phyloP scores from a whole-genome alignment of 371 early-diverging fungal species.

The Lichtheimia ramosa region DNA sequence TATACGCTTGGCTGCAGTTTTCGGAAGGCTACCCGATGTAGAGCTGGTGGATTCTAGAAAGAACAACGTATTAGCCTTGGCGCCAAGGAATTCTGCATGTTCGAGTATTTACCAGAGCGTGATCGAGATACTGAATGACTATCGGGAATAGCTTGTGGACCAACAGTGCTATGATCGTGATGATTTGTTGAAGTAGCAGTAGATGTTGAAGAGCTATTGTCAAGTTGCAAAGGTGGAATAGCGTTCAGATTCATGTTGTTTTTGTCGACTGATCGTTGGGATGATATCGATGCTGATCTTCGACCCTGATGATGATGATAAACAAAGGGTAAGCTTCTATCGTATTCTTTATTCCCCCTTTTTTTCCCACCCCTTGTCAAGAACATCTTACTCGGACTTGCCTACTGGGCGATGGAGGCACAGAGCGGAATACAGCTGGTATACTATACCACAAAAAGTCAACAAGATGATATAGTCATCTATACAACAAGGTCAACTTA shows the following conservation, averaged over 20 bases:
- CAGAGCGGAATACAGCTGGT: slow-evolving; percentile 46
- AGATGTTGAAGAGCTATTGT: slow-evolving; percentile 22
- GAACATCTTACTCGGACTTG: slow-evolving; percentile 33
- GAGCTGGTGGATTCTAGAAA: slow-evolving; percentile 37
- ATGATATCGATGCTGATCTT: slow-evolving; percentile 49
- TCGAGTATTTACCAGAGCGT: slow-evolving; percentile 18
- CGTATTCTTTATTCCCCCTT: neutral
- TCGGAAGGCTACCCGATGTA: slow-evolving; percentile 22
- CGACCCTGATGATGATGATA: slow-evolving; percentile 22
- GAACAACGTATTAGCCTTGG: slow-evolving; percentile 1
- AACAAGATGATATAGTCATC: neutral
- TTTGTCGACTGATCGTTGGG: slow-evolving; percentile 48
- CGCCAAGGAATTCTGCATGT: neutral
- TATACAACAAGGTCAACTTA: slow-evolving; percentile 14
- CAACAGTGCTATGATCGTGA: slow-evolving; percentile 11
- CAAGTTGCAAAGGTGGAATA: slow-evolving; percentile 48
- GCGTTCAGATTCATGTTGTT: slow-evolving; percentile 18
- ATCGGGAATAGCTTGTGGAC: slow-evolving; percentile 24
- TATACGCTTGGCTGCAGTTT: slow-evolving; percentile 34
- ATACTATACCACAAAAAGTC: slow-evolving; percentile 13
- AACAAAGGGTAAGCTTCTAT: no score
- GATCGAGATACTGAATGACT: slow-evolving; percentile 11
- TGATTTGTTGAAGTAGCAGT: slow-evolving; percentile 11
- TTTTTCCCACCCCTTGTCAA: neutral
- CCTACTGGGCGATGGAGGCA: slow-evolving; percentile 48